Evolutionary conservation across 495 filamentous ascomycete species (phyloP).

Genomic region (Friedmanniomyces simplex): DNA sequence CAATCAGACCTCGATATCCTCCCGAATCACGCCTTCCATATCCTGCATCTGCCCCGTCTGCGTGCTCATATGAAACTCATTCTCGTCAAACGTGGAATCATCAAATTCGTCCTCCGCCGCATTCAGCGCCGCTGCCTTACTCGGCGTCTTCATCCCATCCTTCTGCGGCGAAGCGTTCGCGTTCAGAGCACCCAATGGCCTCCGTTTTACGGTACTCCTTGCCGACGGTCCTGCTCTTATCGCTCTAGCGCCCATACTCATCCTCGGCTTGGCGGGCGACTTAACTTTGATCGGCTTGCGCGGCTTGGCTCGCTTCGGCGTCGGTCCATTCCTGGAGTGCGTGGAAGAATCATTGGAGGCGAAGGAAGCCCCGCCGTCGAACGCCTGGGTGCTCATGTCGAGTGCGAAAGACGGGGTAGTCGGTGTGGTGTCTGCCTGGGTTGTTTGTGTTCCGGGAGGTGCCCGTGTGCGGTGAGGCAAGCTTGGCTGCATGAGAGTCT

Average conservation of each 20-base stretch:
- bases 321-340: constrained; percentile 23
- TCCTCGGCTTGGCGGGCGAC: constrained; percentile 2
- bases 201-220: neutral
- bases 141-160: constrained; percentile 3
- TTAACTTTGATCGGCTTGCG: constrained; percentile 10
- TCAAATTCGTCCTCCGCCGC: constrained; percentile 7
- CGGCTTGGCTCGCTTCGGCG: constrained; percentile 28
- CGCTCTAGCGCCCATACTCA: neutral
- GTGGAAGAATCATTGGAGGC: constrained; percentile 21
- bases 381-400: neutral
- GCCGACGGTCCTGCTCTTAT: neutral
- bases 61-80: constrained; percentile 7
- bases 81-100: constrained; percentile 12
- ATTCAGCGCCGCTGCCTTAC: neutral
- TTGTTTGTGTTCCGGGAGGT: neutral
- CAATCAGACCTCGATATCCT: neutral
- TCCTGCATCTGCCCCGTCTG: constrained; percentile 2
- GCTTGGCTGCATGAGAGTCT: neutral
- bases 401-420: neutral
- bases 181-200: constrained; percentile 3
- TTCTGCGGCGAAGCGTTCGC: neutral
- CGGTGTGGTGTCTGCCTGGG: neutral
- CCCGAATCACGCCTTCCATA: neutral
- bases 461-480: constrained; percentile 1
- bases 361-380: constrained; percentile 17